A percentile compares a stretch with the other conserved stretches of the same genome.
phyloP scores from a whole-genome alignment of 148 eudicot species.

The Rhododendron molle region DNA sequence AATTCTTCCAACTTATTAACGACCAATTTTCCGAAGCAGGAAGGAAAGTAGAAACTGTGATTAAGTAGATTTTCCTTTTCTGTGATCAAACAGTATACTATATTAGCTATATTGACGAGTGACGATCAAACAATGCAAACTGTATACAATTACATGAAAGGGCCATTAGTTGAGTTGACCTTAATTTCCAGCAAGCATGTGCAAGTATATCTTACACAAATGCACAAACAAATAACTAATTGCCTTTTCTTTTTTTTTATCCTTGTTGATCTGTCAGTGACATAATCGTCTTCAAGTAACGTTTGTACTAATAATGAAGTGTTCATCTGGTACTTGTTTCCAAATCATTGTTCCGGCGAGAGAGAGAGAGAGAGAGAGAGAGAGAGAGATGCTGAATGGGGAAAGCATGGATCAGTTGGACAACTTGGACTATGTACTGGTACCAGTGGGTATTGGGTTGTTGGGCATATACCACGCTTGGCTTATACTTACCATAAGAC shows the following conservation, averaged over 20 bases:
- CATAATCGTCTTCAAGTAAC: background rate
- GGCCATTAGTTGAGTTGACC: background rate
- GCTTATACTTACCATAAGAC: background rate
- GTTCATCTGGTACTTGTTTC: background rate
- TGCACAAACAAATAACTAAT: no score
- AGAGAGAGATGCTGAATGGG: background rate
- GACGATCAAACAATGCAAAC: no score
- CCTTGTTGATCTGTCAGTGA: background rate
- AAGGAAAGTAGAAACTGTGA: no score
- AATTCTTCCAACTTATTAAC: no score
- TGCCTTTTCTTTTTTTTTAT: no score
- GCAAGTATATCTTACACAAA: background rate
- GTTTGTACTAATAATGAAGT: background rate
- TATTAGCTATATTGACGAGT: no score
- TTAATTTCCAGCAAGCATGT: background rate
- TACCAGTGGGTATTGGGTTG: background rate
- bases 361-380: no score
- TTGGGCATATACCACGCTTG: background rate
- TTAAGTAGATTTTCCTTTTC: no score
- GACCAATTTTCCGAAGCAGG: no score
- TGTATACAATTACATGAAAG: background rate
- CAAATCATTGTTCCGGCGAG: background rate
- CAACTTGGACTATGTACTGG: background rate
- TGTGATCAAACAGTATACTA: no score
- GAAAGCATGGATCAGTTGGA: background rate